phyloP scores from a whole-genome alignment of 1,284 basidiomycete species.

The Fomitopsis palustris region DNA sequence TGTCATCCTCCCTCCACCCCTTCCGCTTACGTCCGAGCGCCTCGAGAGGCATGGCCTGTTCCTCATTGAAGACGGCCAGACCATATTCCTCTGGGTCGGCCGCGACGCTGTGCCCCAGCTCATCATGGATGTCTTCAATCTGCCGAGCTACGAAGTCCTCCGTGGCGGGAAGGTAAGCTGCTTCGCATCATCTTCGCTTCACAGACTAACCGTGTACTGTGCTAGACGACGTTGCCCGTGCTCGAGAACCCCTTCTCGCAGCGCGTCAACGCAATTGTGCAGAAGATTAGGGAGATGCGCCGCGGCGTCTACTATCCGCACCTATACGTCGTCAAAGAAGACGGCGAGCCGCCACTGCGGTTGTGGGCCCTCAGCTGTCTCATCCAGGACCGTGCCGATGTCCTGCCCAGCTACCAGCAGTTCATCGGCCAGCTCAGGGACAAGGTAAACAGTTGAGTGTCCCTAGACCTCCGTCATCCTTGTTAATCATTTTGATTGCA shows the following conservation, averaged over 20 bases:
- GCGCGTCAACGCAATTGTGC: slow-evolving; percentile 89
- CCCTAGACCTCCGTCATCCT: too few species aligned
- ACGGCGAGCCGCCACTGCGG: slow-evolving; percentile 91
- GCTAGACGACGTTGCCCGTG: slow-evolving; percentile 77
- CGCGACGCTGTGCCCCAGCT: slow-evolving; percentile 95
- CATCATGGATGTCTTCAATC: slow-evolving; percentile 91
- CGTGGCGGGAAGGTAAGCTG: slow-evolving; percentile 84
- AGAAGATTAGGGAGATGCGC: slow-evolving; percentile 88
- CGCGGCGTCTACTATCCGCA: slow-evolving; percentile 92
- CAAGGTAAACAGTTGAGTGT: slow-evolving; percentile 47
- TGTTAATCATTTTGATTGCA: slow-evolving; percentile 1
- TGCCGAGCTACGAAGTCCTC: slow-evolving; percentile 85
- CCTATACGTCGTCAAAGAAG: slow-evolving; percentile 98
- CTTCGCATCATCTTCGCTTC: neutral
- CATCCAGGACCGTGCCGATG: slow-evolving; percentile 95
- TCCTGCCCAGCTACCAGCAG: slow-evolving; percentile 93
- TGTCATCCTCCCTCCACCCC: slow-evolving; percentile 79
- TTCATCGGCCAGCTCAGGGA: slow-evolving; percentile 79
- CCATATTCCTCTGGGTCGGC: slow-evolving; percentile 97
- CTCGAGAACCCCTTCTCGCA: slow-evolving; percentile 94
- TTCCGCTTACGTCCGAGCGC: slow-evolving; percentile 91
- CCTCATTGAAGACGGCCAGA: slow-evolving; percentile 97
- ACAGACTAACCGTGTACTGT: neutral
- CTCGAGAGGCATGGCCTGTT: slow-evolving; percentile 95
- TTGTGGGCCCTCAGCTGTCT: slow-evolving; percentile 94